Evolutionary conservation across 768 basidiomycete species (phyloP).

Genomic region (Mrakia blollopis): DNA sequence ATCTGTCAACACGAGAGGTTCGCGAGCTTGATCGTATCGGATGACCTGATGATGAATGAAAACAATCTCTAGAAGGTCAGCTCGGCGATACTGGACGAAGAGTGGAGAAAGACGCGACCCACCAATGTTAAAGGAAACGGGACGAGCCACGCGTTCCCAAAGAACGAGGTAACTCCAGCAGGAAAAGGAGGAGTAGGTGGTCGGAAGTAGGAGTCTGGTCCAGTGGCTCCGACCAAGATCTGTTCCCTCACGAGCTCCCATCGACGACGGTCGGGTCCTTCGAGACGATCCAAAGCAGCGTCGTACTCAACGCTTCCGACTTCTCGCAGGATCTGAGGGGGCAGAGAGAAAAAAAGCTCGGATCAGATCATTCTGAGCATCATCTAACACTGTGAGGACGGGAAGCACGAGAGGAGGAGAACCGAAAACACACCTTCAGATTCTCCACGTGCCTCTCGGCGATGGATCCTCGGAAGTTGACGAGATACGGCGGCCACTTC

Average conservation of each 20-base stretch:
- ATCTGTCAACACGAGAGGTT: constrained; percentile 46
- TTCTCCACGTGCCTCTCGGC: constrained; percentile 73
- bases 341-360: neutral
- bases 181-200: constrained; percentile 35
- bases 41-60: constrained; percentile 51
- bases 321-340: constrained; percentile 66
- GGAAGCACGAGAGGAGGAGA: neutral
- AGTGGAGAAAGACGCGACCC: neutral
- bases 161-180: constrained; percentile 52
- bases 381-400: neutral
- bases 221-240: constrained; percentile 43
- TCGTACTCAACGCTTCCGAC: constrained; percentile 58
- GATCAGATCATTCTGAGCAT: neutral
- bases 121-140: constrained; percentile 72
- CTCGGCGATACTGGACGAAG: constrained; percentile 2
- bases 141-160: constrained; percentile 74
- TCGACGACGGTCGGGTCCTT: neutral
- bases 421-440: constrained; percentile 57
- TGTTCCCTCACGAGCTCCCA: constrained; percentile 8
- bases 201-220: constrained; percentile 68
- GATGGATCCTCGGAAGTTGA: constrained; percentile 53
- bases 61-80: constrained; percentile 13
- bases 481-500: constrained; percentile 64
- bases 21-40: constrained; percentile 58
- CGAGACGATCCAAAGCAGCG: constrained; percentile 48